Evolutionary conservation across 2,329 filamentous ascomycete species (phyloP).

Genomic region (Coniochaeta sp.): DNA sequence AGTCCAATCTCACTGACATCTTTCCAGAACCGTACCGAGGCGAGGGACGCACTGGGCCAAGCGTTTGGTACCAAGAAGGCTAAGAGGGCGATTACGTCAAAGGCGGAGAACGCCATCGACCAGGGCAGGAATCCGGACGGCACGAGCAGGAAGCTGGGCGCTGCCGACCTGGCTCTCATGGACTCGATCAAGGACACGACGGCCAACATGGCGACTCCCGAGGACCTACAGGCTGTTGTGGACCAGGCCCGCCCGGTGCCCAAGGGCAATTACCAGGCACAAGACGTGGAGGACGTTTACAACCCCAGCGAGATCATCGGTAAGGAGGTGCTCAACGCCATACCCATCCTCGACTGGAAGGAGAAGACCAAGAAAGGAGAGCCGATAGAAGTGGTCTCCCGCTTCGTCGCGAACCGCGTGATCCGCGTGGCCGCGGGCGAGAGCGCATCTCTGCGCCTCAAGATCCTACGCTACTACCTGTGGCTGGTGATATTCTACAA

Average conservation of each 20-base stretch:
- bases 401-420: conserved; percentile 60
- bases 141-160: conserved; percentile 42
- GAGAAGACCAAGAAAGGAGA: conserved; percentile 54
- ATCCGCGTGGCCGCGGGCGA: conserved; percentile 45
- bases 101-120: conserved; percentile 64
- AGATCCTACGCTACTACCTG: conserved; percentile 53
- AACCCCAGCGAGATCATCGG: conserved; percentile 60
- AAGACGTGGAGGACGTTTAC: conserved; percentile 67
- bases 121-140: conserved; percentile 25
- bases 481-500: conserved; percentile 49
- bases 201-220: conserved; percentile 57
- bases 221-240: conserved; percentile 56
- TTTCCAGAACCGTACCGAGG: conserved; percentile 48
- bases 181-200: conserved; percentile 55
- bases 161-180: conserved; percentile 53
- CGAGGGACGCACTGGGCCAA: conserved; percentile 63
- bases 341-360: conserved; percentile 70
- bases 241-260: conserved; percentile 69
- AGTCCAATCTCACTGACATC: conserved; percentile 11
- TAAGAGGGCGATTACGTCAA: conserved; percentile 65
- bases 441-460: conserved; percentile 44
- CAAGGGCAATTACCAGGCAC: conserved; percentile 58
- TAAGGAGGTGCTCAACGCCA: conserved; percentile 54
- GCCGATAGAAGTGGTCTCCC: conserved; percentile 48
- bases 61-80: conserved; percentile 83